Evolutionary conservation across 192 early-diverging fungal species (phyloP).

Genomic region (Paraglomus brasilianum): DNA sequence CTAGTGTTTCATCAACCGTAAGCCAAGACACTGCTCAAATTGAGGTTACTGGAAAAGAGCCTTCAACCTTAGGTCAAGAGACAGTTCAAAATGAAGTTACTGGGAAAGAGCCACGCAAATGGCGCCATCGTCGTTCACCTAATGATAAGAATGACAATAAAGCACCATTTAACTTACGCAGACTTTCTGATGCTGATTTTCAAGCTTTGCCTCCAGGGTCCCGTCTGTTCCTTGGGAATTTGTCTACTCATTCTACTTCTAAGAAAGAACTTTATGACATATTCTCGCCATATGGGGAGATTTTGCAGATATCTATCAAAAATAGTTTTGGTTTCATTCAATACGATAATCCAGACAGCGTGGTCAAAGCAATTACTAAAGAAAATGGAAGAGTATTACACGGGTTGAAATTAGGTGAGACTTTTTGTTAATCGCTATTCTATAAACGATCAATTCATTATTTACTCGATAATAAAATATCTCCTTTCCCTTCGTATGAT

Average conservation of each 20-base stretch:
- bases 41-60: neutral
- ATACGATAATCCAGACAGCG: constrained; percentile 32
- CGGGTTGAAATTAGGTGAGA: constrained; percentile 30
- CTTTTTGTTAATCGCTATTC: neutral
- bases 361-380: constrained; percentile 18
- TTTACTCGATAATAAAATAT: neutral
- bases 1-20: constrained; percentile 5
- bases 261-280: constrained; percentile 33
- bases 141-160: constrained; percentile 30
- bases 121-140: constrained; percentile 19
- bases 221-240: constrained; percentile 32
- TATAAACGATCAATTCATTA: too few relatives aligned
- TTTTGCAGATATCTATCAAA: constrained; percentile 33
- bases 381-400: constrained; percentile 33
- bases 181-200: constrained; percentile 31
- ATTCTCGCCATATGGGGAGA: constrained; percentile 29
- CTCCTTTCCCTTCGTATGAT: neutral
- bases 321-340: constrained; percentile 34
- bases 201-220: constrained; percentile 32
- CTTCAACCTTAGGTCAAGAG: neutral
- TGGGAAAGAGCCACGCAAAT: constrained; percentile 23
- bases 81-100: neutral
- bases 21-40: neutral
- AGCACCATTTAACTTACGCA: constrained; percentile 10
- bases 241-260: constrained; percentile 32